Conservation (phyloP, 1,139 yeast genomes). For the Blastobotrys ciferrii region DNA sequence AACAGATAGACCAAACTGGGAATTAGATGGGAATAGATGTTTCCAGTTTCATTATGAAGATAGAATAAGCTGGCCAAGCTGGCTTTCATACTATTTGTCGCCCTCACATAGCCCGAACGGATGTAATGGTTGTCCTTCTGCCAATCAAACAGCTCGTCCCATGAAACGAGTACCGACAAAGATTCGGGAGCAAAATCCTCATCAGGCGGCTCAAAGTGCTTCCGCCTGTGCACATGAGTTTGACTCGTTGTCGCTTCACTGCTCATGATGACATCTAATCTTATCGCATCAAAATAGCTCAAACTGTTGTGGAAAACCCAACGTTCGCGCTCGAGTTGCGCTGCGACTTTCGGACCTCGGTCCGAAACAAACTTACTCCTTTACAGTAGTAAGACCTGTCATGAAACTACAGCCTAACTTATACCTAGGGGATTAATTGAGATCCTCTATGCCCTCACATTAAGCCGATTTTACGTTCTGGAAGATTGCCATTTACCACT, state of each 20-base stretch:
- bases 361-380: too few species aligned
- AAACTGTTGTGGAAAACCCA: neutral
- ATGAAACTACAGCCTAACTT: too few species aligned
- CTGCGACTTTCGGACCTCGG: neutral
- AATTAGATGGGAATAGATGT: constrained; percentile 75
- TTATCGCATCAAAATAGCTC: too few species aligned
- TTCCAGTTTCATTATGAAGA: constrained; percentile 81
- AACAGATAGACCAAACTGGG: constrained; percentile 51
- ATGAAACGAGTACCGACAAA: constrained; percentile 21
- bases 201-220: constrained; percentile 7
- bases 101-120: constrained; percentile 69
- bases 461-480: too few species aligned
- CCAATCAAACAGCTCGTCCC: constrained; percentile 71
- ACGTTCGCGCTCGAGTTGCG: neutral
- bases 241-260: neutral
- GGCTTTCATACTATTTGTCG: constrained; percentile 52
- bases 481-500: too few species aligned
- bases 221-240: constrained; percentile 2
- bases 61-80: constrained; percentile 60
- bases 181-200: constrained; percentile 3
- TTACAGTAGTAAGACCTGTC: too few species aligned
- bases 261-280: neutral
- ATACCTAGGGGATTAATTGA: too few species aligned
- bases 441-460: too few species aligned
- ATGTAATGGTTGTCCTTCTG: constrained; percentile 84